Evolutionary conservation across 1,284 basidiomycete species (phyloP), one percentile per base, ranked within the genome.

Genomic region (Meira nashicola): DNA sequence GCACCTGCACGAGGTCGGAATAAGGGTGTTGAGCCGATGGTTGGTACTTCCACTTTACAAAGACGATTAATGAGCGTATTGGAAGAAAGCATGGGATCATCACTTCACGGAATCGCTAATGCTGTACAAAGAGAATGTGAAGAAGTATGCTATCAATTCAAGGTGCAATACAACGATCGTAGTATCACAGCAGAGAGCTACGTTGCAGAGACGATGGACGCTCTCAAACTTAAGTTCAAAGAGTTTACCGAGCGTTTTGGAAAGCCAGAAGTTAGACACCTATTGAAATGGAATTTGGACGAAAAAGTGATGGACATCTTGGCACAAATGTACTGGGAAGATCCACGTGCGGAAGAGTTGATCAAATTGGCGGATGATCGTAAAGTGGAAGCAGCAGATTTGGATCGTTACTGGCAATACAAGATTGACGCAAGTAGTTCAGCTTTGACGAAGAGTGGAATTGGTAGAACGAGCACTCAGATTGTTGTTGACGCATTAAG

Each of bases 111-210:
- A 1, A 96, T 99, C 77, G 90, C 91, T 55, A 96, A 96, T 76
- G 90, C 91, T 1, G 94, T 98, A 4, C 92, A 95, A 73, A 85
- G 95, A 39, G 95, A 98, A 79, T 84, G 97, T 12, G 94, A 98
- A 79, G 94, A 97, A 74, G 88, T 94, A 1, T 87, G 87, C 28
- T 99, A 99, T 79, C 93, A 97, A 79, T 98, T 98, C 85, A 99
- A 99, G 80, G 93, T 98, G 0, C 92, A 97, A 79, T 99, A 98
- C 83, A 98, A 99, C 77, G 95, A 99, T 80, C 86, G 92, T 19
- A 85, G 89, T 25, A 90, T 97, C 68, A 89, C 90, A 0, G 87
- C 95, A 11, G 95, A 99, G 79, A 92, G 90, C 2, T 99, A 99
- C 76, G 91, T 97, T 53, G 93, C 94, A 15, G 95, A 98, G 80